These are phyloP conservation scores for Neonectria neomacrospora DNA, from an alignment of 2,329 filamentous ascomycete genomes.

Conservation along the genomic window DNA sequence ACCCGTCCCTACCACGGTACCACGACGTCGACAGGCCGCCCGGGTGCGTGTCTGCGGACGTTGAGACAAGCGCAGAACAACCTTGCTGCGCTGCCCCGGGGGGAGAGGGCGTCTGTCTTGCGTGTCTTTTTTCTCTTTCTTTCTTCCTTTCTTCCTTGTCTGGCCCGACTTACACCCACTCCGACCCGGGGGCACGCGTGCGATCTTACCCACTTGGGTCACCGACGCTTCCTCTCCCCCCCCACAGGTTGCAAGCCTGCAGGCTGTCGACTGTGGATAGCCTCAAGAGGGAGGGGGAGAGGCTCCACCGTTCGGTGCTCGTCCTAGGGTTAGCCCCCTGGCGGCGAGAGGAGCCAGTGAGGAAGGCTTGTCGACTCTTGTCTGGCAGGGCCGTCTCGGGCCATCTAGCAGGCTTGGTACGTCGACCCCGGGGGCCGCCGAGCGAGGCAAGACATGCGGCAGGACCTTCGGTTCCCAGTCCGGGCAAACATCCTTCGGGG, in stretches of 20 bases:
- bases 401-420: neutral
- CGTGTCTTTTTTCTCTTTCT: neutral
- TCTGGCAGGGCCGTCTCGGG: too few relatives aligned
- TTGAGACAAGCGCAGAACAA: neutral
- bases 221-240: neutral
- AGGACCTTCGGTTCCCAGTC: neutral
- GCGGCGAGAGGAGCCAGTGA: neutral
- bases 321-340: neutral
- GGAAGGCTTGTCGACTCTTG: neutral
- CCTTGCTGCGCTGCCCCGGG: neutral
- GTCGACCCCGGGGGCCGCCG: neutral
- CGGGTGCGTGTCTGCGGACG: neutral
- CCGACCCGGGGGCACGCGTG: conserved; percentile 11
- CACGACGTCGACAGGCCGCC: neutral
- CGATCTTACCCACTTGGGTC: conserved; percentile 18
- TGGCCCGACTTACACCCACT: neutral
- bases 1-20: too few relatives aligned
- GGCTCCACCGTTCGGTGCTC: conserved; percentile 14
- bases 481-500: neutral
- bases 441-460: neutral
- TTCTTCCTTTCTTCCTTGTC: too few relatives aligned
- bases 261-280: neutral
- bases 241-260: neutral
- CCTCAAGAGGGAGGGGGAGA: neutral
- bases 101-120: neutral